Evolutionary conservation across 176 grass and related monocot species (phyloP).

Genomic region (Alloteropsis semialata): DNA sequence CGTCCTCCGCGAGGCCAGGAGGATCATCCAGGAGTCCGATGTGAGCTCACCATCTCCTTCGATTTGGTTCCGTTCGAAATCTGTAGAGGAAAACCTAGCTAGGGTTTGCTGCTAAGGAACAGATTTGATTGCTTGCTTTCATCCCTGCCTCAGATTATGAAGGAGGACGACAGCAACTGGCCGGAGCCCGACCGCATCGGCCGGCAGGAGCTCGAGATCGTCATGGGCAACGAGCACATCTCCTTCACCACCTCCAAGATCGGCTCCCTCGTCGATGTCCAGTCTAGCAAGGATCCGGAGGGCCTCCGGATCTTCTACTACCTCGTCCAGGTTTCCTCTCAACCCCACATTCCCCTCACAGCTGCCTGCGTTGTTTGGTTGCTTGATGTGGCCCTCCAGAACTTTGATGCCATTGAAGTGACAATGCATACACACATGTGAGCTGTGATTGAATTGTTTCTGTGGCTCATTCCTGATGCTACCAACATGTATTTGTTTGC

Average conservation of each 20-base stretch:
- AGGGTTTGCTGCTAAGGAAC: not conserved
- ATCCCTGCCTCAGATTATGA: slow-evolving; percentile 66
- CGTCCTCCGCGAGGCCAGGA: slow-evolving; percentile 86
- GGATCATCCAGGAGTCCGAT: slow-evolving; percentile 78
- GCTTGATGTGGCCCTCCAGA: too few species aligned
- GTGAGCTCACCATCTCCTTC: not conserved
- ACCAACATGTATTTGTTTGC: too few species aligned
- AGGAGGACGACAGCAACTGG: slow-evolving; percentile 97
- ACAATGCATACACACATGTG: too few species aligned
- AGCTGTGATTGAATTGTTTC: too few species aligned
- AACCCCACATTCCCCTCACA: not conserved
- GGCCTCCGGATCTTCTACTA: slow-evolving; percentile 94
- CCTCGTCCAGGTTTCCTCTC: slow-evolving; percentile 67
- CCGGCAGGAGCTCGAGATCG: slow-evolving; percentile 96
- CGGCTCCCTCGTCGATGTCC: slow-evolving; percentile 86
- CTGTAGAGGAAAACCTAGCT: not conserved
- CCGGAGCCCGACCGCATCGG: slow-evolving; percentile 84
- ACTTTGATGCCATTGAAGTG: too few species aligned
- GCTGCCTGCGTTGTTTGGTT: not conserved
- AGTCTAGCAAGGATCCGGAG: slow-evolving; percentile 87
- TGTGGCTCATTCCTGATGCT: too few species aligned
- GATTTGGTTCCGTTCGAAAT: not conserved
- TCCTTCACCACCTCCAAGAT: slow-evolving; percentile 99
- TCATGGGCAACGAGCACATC: slow-evolving; percentile 95
- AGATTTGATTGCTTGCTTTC: not conserved